Conservation (phyloP, 2,329 filamentous ascomycete species). For the Trichophyton rubrum region DNA sequence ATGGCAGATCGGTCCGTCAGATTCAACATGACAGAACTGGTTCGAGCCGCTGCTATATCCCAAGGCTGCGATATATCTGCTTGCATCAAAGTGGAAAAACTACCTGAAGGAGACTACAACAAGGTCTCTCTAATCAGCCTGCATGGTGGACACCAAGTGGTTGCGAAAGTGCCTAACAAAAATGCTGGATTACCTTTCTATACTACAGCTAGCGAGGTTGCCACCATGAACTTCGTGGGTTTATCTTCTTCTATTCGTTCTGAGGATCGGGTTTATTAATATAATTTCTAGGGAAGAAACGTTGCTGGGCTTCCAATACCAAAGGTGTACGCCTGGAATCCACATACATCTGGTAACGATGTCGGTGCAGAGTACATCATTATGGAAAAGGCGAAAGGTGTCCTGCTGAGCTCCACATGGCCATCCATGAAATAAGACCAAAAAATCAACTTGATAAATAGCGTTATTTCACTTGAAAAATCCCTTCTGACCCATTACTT, state of each 20-base stretch:
- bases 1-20: slow-evolving; percentile 4
- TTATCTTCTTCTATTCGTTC: background rate
- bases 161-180: slow-evolving; percentile 7
- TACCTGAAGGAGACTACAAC: slow-evolving; percentile 10
- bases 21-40: slow-evolving; percentile 5
- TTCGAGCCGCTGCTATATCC: background rate
- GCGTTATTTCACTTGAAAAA: slow-evolving; percentile 16
- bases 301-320: slow-evolving; percentile 27
- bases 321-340: slow-evolving; percentile 16
- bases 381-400: slow-evolving; percentile 25
- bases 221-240: slow-evolving; percentile 16
- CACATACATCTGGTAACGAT: slow-evolving; percentile 20
- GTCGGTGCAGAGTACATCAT: slow-evolving; percentile 32
- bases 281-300: slow-evolving; percentile 5
- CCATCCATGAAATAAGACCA: slow-evolving; percentile 9
- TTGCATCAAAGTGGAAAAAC: slow-evolving; percentile 4
- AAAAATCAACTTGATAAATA: slow-evolving; percentile 12
- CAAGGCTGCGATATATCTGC: background rate
- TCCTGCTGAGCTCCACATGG: slow-evolving; percentile 23
- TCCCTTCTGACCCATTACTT: background rate
- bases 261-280: background rate
- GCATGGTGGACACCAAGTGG: slow-evolving; percentile 3
- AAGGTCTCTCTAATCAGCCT: slow-evolving; percentile 7
- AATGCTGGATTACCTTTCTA: slow-evolving; percentile 8
- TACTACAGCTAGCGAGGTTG: slow-evolving; percentile 11